Conservation (phyloP, 352 stramenopile species). For the Globisporangium viniferum region DNA sequence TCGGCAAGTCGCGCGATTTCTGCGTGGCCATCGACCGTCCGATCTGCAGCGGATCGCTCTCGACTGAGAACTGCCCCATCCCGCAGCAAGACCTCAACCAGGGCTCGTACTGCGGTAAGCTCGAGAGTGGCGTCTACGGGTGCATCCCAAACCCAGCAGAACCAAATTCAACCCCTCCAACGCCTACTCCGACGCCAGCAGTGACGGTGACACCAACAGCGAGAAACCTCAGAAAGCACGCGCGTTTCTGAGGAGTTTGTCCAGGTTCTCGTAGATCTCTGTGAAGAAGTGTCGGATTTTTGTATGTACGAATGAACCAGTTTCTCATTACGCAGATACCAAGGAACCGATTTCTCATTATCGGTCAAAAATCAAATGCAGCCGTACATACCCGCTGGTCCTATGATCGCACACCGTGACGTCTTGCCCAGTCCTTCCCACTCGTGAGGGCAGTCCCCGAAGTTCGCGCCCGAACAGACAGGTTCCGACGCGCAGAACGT, state of each 20-base stretch:
- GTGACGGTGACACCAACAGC: background rate
- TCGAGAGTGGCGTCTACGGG: conserved; percentile 23
- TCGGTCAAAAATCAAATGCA: too few relatives aligned
- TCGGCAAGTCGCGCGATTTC: conserved; percentile 29
- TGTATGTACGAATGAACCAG: background rate
- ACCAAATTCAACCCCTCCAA: background rate
- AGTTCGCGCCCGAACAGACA: too few relatives aligned
- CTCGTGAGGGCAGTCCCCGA: too few relatives aligned
- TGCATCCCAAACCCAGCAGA: conserved; percentile 20
- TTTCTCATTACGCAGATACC: background rate
- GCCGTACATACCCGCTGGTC: too few relatives aligned
- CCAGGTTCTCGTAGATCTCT: too few relatives aligned
- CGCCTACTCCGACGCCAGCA: background rate
- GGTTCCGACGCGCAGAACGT: too few relatives aligned
- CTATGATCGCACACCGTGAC: too few relatives aligned
- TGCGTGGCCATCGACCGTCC: conserved; percentile 22
- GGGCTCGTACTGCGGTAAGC: conserved; percentile 32
- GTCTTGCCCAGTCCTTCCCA: too few relatives aligned
- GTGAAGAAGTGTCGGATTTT: too few relatives aligned
- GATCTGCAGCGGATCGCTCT: conserved; percentile 23
- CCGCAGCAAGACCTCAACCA: conserved; percentile 27
- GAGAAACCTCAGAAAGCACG: background rate
- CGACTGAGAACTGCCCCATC: conserved; percentile 29
- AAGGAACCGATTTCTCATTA: too few relatives aligned
- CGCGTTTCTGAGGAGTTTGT: background rate